Evolutionary conservation across 2,329 filamentous ascomycete genomes (phyloP).

Genomic region (Rhinocladiella mackenziei): DNA sequence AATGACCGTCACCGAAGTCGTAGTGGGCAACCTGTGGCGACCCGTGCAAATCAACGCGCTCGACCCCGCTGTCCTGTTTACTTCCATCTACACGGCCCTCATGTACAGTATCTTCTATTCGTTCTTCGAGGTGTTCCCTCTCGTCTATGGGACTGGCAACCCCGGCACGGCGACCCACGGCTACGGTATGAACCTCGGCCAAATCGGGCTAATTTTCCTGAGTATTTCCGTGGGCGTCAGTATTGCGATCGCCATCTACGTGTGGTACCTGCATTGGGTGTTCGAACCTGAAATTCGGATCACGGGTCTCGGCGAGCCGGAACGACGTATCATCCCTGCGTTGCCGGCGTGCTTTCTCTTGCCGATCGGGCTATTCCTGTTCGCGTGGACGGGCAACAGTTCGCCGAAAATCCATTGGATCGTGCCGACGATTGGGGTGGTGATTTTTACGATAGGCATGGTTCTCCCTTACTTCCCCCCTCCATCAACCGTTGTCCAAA

Average conservation of each 20-base stretch:
- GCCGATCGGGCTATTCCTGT: constrained; percentile 56
- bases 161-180: constrained; percentile 38
- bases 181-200: constrained; percentile 57
- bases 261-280: constrained; percentile 51
- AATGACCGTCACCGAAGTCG: constrained; percentile 45
- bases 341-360: constrained; percentile 50
- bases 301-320: constrained; percentile 46
- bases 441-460: constrained; percentile 36
- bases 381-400: constrained; percentile 36
- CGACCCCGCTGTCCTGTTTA: constrained; percentile 60
- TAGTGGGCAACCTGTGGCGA: constrained; percentile 55
- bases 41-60: constrained; percentile 56
- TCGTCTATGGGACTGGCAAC: constrained; percentile 53
- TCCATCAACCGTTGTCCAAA: background rate
- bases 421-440: constrained; percentile 40
- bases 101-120: constrained; percentile 50
- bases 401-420: constrained; percentile 38
- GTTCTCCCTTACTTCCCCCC: background rate
- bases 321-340: constrained; percentile 50
- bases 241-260: constrained; percentile 50
- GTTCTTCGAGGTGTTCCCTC: constrained; percentile 64
- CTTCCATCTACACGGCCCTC: constrained; percentile 58
- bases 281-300: constrained; percentile 47
- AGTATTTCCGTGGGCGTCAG: constrained; percentile 56
- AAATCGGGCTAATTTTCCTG: constrained; percentile 59